These are phyloP conservation scores for Zoysia matrella DNA, from an alignment of 202 grass and related monocot species.

Conservation along the genomic window DNA sequence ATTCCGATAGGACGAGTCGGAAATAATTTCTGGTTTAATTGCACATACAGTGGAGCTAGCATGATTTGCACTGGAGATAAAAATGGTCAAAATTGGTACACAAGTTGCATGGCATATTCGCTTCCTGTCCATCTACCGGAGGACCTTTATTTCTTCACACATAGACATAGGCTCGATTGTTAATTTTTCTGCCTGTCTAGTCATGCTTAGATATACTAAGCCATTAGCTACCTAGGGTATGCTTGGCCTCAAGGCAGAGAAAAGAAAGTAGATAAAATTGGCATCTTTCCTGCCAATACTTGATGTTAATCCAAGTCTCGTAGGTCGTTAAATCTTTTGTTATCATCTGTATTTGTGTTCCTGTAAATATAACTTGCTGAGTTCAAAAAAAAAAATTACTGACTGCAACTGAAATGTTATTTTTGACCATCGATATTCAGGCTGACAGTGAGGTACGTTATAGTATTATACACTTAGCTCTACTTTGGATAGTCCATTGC, in stretches of 20 bases:
- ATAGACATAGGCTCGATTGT: constrained; percentile 40
- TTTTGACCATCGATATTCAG: constrained; percentile 36
- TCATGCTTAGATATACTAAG: constrained; percentile 41
- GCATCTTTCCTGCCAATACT: constrained; percentile 46
- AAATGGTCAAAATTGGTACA: constrained; percentile 51
- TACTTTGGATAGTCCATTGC: constrained; percentile 36
- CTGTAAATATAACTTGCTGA: constrained; percentile 21
- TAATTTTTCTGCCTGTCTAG: constrained; percentile 53
- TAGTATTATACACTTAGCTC: constrained; percentile 15
- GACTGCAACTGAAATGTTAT: constrained; percentile 25
- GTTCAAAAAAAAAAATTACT: constrained; percentile 3
- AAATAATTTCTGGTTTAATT: constrained; percentile 41
- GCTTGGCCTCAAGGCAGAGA: constrained; percentile 54
- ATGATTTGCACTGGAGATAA: constrained; percentile 45
- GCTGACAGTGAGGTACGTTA: constrained; percentile 12
- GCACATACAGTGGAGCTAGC: constrained; percentile 35
- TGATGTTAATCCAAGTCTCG: constrained; percentile 43
- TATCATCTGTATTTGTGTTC: background rate
- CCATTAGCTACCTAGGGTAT: constrained; percentile 32
- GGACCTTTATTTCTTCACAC: constrained; percentile 40
- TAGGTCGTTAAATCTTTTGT: too few relatives aligned
- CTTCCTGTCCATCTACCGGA: constrained; percentile 31
- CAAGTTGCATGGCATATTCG: constrained; percentile 65
- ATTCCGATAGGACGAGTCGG: background rate
- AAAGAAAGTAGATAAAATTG: constrained; percentile 40